These are phyloP conservation scores for Melastoma malabathricum DNA, from an alignment of 345 rosid species.

Conservation along the genomic window DNA sequence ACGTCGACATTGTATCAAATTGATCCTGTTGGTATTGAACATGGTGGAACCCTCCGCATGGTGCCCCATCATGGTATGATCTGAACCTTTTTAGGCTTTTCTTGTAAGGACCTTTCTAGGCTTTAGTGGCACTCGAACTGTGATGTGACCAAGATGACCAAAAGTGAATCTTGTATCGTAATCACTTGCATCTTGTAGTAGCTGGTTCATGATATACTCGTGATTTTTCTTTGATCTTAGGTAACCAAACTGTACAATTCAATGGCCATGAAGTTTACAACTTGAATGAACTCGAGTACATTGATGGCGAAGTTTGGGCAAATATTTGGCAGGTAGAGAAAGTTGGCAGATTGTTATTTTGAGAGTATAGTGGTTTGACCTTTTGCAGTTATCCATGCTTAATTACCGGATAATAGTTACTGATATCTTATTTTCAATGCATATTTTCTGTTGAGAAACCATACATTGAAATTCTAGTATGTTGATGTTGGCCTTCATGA, in stretches of 20 bases:
- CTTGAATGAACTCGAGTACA: slow-evolving; percentile 84
- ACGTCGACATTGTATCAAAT: slow-evolving; percentile 67
- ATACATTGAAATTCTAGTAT: no score
- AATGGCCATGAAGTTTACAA: slow-evolving; percentile 39
- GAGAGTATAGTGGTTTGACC: no score
- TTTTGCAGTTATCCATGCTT: no score
- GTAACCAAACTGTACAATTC: slow-evolving; percentile 38
- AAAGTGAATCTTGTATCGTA: no score
- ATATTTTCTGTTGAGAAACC: no score
- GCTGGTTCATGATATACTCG: neutral
- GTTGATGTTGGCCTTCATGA: slow-evolving; percentile 1
- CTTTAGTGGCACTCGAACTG: neutral
- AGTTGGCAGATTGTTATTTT: no score
- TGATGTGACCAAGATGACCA: neutral
- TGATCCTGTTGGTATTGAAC: slow-evolving; percentile 59
- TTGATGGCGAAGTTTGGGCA: slow-evolving; percentile 92
- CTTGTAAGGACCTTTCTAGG: no score
- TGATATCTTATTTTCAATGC: no score
- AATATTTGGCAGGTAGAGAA: slow-evolving; percentile 70
- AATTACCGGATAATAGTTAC: no score
- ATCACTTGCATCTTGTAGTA: no score
- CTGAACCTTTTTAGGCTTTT: no score
- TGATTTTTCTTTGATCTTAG: slow-evolving; percentile 34
- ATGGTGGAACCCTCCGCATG: slow-evolving; percentile 12
- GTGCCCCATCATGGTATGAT: neutral